Evolutionary conservation across 768 basidiomycete genomes (phyloP).

Genomic region (Holtermanniella nyarrowii): DNA sequence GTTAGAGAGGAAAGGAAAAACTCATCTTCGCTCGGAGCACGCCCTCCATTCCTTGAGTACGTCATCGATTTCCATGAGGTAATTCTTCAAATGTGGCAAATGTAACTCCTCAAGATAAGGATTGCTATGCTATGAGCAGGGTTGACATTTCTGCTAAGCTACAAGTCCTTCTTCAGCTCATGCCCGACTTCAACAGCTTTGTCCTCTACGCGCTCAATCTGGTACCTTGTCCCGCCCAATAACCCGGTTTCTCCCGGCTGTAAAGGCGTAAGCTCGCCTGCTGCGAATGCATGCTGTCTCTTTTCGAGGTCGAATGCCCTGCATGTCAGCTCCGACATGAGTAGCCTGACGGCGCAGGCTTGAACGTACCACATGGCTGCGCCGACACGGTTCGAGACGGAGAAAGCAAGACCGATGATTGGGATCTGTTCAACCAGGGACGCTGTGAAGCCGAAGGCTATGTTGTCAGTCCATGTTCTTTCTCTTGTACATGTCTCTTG

Average conservation of each 20-base stretch:
- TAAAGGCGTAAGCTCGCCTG: conserved; percentile 38
- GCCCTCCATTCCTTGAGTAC: too few species aligned
- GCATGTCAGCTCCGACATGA: conserved; percentile 2
- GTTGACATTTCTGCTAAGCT: neutral
- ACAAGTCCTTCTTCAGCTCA: conserved; percentile 11
- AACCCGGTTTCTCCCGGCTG: conserved; percentile 27
- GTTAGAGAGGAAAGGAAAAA: too few species aligned
- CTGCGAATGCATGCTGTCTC: conserved; percentile 43
- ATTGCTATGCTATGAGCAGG: neutral
- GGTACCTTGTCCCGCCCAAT: conserved; percentile 23
- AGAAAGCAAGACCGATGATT: conserved; percentile 68
- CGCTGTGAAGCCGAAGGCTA: conserved; percentile 77
- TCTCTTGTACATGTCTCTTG: neutral
- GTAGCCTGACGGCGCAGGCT: neutral
- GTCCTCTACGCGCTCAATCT: conserved; percentile 20
- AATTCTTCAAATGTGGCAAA: neutral
- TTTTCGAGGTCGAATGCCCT: conserved; percentile 44
- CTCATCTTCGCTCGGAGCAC: too few species aligned
- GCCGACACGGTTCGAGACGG: conserved; percentile 75
- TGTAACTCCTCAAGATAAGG: too few species aligned
- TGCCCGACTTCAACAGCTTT: conserved; percentile 27
- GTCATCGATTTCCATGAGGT: neutral
- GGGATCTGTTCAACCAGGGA: conserved; percentile 73
- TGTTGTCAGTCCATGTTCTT: neutral
- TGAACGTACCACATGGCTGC: conserved; percentile 71